Evolutionary conservation across 805 yeast genomes (phyloP).

Genomic region (Saccharomycopsis capsularis): DNA sequence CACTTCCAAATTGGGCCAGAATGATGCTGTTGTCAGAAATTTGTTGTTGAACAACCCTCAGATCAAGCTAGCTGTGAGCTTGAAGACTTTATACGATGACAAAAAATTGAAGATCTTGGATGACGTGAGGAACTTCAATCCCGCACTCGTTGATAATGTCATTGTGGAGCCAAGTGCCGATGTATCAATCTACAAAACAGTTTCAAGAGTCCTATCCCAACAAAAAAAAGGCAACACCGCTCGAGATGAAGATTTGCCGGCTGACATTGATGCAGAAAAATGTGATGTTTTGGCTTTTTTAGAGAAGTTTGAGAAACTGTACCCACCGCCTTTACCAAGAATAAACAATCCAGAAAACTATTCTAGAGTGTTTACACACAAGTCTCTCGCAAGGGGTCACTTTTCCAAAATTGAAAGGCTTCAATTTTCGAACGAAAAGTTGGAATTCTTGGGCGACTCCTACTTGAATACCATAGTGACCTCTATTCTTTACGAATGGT

Average conservation of each 20-base stretch:
- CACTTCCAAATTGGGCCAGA: background rate
- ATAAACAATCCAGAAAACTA: conserved; percentile 53
- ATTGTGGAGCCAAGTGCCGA: background rate
- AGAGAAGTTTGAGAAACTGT: background rate
- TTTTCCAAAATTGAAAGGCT: conserved; percentile 39
- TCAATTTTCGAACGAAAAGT: conserved; percentile 69
- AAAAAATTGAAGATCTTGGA: conserved; percentile 5
- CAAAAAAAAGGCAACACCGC: background rate
- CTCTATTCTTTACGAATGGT: conserved; percentile 52
- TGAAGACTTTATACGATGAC: conserved; percentile 1
- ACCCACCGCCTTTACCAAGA: conserved; percentile 63
- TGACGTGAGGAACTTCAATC: background rate
- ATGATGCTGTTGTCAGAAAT: background rate
- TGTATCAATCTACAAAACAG: conserved; percentile 1
- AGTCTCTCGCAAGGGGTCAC: conserved; percentile 55
- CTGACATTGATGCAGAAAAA: background rate
- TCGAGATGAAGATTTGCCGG: background rate
- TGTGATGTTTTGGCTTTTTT: background rate
- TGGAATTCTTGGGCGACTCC: conserved; percentile 92
- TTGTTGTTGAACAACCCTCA: conserved; percentile 3
- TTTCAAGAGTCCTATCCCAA: background rate
- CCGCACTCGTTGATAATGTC: background rate
- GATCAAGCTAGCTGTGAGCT: conserved; percentile 1
- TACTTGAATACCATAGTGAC: conserved; percentile 67
- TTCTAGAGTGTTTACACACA: conserved; percentile 75